Conservation (phyloP, 306 rosid species). For the Rosa multiflora region DNA sequence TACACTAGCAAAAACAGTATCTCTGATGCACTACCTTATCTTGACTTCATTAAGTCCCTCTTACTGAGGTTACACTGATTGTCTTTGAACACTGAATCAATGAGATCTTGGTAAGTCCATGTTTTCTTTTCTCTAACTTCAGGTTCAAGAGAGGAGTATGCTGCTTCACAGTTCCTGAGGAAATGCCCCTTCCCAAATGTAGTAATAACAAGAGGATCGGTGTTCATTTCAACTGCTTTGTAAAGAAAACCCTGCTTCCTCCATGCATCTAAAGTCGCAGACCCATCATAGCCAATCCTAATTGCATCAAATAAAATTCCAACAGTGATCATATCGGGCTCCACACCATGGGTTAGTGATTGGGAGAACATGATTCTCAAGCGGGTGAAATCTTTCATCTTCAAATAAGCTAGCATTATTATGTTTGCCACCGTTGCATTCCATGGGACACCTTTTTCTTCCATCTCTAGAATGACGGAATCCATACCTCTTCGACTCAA, state of each 20-base stretch:
- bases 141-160: slow-evolving; percentile 49
- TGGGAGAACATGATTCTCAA: slow-evolving; percentile 48
- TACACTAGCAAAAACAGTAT: background rate
- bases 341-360: slow-evolving; percentile 35
- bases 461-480: slow-evolving; percentile 52
- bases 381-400: slow-evolving; percentile 64
- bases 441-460: slow-evolving; percentile 38
- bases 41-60: background rate
- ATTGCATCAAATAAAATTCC: slow-evolving; percentile 67
- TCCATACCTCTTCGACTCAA: slow-evolving; percentile 66
- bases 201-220: slow-evolving; percentile 64
- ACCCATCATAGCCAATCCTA: slow-evolving; percentile 53
- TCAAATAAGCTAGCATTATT: slow-evolving; percentile 59
- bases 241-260: slow-evolving; percentile 48
- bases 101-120: slow-evolving; percentile 56
- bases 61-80: slow-evolving; percentile 7
- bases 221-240: slow-evolving; percentile 52
- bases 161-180: slow-evolving; percentile 51
- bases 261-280: slow-evolving; percentile 46
- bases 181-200: slow-evolving; percentile 77
- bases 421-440: slow-evolving; percentile 53
- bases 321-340: slow-evolving; percentile 55
- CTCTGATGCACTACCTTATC: background rate
- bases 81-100: slow-evolving; percentile 43
- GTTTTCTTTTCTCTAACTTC: slow-evolving; percentile 42